Conservation (phyloP, 345 rosid species). For the Cardamine occulta region DNA sequence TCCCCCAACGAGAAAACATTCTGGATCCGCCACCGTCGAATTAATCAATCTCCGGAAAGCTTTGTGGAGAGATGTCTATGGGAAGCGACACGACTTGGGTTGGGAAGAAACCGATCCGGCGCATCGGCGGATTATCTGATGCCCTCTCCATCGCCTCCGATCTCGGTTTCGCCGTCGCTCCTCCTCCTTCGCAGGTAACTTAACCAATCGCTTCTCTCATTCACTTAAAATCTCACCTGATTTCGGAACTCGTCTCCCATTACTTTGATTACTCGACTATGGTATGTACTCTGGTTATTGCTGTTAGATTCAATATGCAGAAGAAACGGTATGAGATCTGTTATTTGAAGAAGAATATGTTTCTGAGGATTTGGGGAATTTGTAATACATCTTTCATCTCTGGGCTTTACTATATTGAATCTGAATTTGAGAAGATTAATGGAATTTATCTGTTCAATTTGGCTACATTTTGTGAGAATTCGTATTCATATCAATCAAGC, state of each 20-base stretch:
- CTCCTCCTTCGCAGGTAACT: slow-evolving; percentile 80
- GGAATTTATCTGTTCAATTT: not conserved
- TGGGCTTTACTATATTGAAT: not conserved
- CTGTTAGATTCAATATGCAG: slow-evolving; percentile 14
- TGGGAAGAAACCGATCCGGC: slow-evolving; percentile 85
- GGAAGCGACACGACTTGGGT: slow-evolving; percentile 91
- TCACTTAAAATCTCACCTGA: not conserved
- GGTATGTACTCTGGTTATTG: not conserved
- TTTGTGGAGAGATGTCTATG: slow-evolving; percentile 65
- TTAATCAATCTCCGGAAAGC: slow-evolving; percentile 13
- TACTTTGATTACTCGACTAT: slow-evolving; percentile 11
- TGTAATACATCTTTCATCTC: slow-evolving; percentile 1
- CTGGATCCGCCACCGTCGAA: slow-evolving; percentile 17
- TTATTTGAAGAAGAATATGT: not conserved
- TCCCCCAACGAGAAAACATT: slow-evolving; percentile 4
- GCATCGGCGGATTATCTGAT: slow-evolving; percentile 96
- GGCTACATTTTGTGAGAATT: slow-evolving; percentile 22
- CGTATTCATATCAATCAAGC: not conserved
- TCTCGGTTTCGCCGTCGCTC: slow-evolving; percentile 83
- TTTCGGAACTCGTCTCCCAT: not conserved
- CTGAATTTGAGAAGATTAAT: slow-evolving; percentile 11
- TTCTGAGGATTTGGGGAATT: not conserved
- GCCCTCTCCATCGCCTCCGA: slow-evolving; percentile 98
- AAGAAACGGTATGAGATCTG: slow-evolving; percentile 23
- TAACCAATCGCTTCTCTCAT: not conserved